A percentile compares a stretch with the other conserved stretches of the same genome.
Evolutionary conservation across 805 yeast genomes (phyloP).

Genomic region (Wickerhamiella alocasiicola): DNA sequence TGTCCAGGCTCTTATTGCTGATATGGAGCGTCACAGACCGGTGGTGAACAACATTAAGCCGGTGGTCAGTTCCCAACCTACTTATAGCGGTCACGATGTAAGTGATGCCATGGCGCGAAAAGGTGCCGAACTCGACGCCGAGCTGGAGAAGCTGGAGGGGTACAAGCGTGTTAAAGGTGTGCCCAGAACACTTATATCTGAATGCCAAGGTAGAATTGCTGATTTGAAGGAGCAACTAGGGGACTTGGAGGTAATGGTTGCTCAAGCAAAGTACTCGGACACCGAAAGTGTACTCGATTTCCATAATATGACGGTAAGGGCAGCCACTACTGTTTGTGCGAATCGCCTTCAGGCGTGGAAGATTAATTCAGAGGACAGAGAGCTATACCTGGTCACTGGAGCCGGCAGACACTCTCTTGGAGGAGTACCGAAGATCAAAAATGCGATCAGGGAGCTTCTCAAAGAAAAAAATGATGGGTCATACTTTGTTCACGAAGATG

Average conservation of each 20-base stretch:
- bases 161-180: neutral
- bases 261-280: neutral
- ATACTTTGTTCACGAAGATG: slow-evolving; percentile 3
- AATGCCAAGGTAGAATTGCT: slow-evolving; percentile 2
- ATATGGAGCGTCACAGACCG: neutral
- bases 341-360: slow-evolving; percentile 7
- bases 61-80: neutral
- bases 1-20: slow-evolving; percentile 5
- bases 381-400: slow-evolving; percentile 15
- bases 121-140: neutral
- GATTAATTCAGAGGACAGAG: neutral
- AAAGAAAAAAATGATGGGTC: slow-evolving; percentile 5
- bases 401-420: slow-evolving; percentile 15
- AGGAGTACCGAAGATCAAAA: slow-evolving; percentile 15
- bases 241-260: slow-evolving; percentile 9
- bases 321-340: slow-evolving; percentile 11
- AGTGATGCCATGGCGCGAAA: neutral
- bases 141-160: neutral
- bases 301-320: slow-evolving; percentile 13
- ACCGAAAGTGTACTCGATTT: slow-evolving; percentile 7
- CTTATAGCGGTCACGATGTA: neutral
- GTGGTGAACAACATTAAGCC: neutral
- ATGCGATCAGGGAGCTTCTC: slow-evolving; percentile 12
- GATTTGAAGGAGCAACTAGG: neutral
- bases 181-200: neutral